Evolutionary conservation across 768 basidiomycete species (phyloP).

Genomic region (Tulasnella sp.): DNA sequence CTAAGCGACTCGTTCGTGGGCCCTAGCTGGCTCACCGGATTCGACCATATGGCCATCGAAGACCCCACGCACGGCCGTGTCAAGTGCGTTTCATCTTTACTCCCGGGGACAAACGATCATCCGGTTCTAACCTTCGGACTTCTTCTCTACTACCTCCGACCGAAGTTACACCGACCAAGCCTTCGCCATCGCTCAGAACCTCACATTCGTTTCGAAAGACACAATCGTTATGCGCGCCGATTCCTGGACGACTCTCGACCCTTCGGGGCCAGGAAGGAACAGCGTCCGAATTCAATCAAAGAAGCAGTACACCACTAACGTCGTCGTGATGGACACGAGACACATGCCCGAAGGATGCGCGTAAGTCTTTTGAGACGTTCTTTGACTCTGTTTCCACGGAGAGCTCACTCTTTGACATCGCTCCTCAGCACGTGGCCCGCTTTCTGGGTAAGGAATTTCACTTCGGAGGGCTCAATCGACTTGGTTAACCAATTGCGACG

Average conservation of each 20-base stretch:
- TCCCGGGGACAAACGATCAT: background rate
- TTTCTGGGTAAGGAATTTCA: conserved; percentile 32
- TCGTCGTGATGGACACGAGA: conserved; percentile 26
- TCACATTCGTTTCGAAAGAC: conserved; percentile 32
- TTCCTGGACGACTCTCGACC: conserved; percentile 29
- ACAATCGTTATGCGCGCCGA: conserved; percentile 35
- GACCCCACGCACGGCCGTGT: conserved; percentile 40
- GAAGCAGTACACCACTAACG: conserved; percentile 29
- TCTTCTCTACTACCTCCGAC: background rate
- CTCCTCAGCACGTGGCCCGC: conserved; percentile 37
- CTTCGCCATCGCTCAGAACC: conserved; percentile 29
- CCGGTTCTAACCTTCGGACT: background rate
- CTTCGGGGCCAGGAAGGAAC: conserved; percentile 33
- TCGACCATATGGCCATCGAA: conserved; percentile 33
- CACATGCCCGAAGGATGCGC: conserved; percentile 35
- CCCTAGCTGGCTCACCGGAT: conserved; percentile 35
- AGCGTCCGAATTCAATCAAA: conserved; percentile 33
- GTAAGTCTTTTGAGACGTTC: background rate
- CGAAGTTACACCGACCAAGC: conserved; percentile 28
- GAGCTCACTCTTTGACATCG: background rate
- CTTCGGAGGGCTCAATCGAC: background rate
- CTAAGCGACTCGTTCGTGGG: conserved; percentile 38
- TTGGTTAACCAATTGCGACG: background rate
- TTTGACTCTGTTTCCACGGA: background rate
- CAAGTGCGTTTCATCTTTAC: conserved; percentile 31